These are phyloP conservation scores for Amanita polypyramis DNA, from an alignment of 768 basidiomycete species.

Conservation along the genomic window DNA sequence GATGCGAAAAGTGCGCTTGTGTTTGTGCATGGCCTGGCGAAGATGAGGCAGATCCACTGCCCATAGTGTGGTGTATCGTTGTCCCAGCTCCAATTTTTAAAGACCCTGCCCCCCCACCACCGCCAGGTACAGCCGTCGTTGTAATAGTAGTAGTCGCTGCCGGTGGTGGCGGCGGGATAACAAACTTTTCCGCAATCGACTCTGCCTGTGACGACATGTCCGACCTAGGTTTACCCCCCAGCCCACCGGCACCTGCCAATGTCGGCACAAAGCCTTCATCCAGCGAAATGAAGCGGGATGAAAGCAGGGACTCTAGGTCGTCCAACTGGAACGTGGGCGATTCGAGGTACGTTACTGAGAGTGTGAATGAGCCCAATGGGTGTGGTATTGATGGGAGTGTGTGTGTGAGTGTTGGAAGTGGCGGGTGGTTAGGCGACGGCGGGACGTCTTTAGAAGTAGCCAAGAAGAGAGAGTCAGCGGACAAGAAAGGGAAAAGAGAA, in stretches of 20 bases:
- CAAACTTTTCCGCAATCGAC: slow-evolving; percentile 3
- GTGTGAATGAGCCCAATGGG: slow-evolving; percentile 50
- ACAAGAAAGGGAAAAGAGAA: no score
- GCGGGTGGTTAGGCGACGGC: slow-evolving; percentile 25
- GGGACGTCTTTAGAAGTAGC: slow-evolving; percentile 28
- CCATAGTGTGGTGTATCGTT: neutral
- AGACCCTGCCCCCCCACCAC: neutral
- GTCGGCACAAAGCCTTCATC: slow-evolving; percentile 72
- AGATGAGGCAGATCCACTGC: neutral
- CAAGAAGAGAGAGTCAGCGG: no score
- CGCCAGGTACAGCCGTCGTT: no score
- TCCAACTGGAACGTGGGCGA: slow-evolving; percentile 64
- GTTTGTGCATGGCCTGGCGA: neutral
- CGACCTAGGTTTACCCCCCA: neutral
- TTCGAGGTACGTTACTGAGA: slow-evolving; percentile 56
- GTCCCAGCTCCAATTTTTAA: neutral
- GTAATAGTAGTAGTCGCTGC: no score
- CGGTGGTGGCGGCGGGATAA: neutral
- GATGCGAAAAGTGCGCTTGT: neutral
- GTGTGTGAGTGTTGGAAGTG: slow-evolving; percentile 41
- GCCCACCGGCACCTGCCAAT: slow-evolving; percentile 37
- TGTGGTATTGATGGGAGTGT: slow-evolving; percentile 60
- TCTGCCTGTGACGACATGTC: neutral
- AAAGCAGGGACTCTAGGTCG: slow-evolving; percentile 67
- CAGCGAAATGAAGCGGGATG: slow-evolving; percentile 59